Base-by-base conservation (phyloP, 2,329 filamentous ascomycete species). In the Stagonosporopsis tanaceti region DNA sequence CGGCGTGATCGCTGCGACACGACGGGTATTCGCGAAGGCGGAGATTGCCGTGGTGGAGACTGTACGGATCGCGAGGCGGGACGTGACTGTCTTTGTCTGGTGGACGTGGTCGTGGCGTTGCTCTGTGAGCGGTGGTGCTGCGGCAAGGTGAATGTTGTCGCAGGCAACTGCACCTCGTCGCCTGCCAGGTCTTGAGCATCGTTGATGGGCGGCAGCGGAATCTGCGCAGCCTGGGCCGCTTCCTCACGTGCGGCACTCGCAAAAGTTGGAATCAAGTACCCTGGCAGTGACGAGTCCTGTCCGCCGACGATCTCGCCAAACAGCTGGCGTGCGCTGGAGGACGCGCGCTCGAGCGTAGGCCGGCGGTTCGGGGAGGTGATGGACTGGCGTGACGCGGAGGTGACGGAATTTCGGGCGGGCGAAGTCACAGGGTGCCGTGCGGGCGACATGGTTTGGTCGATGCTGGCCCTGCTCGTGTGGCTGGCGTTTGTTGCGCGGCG, bases 281-380 rank as follows among this genome's bases (percentile, higher is more conserved):
- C 74, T 17, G 73, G 74, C 30, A 64, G 67, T 4, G 60, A 55
- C 6, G 59, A 61, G 53, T 73, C 67, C 53, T 75, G 71, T 0
- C 70, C 67, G 20, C 66, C 67, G n/a, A 76, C 53, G 1, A 76
- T 71, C 47, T 76, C 74, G 15, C 74, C 74, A 57, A 76, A 76
- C 4, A 69, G 74, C 67, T 72, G 67, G 20, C 74, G 65, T 28
- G 60, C 62, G 25, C 64, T 39, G 4, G 54, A 56, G 4, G 68
- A 62, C 7, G 64, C 62, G n/a, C 54, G 54, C 39, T 57, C 44
- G 39, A 57, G 54, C 14, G 48, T 54, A 20, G 69, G 64, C n/a
- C 61, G 59, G 22, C 65, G 68, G 39, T 58, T 60, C 6, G 66
- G 68, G 24, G 70, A 69, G 28, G 67, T 45, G 39, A 68, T 35